Evolutionary conservation across 768 basidiomycete species (phyloP).

Genomic region (Lactarius sanguifluus): DNA sequence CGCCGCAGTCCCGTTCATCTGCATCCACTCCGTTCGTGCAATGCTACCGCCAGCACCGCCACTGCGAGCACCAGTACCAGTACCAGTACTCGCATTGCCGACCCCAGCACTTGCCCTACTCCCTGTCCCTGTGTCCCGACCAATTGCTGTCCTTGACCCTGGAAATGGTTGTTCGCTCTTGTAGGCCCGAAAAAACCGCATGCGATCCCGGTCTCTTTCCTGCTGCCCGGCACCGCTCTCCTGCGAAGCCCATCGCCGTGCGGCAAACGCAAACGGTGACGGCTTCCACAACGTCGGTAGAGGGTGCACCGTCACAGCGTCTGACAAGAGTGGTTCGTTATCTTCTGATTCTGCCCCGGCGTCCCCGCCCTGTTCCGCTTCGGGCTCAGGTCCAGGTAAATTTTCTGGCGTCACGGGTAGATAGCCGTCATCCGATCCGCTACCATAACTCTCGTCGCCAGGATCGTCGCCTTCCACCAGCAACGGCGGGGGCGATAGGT

Average conservation of each 20-base stretch:
- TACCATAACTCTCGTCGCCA: slow-evolving; percentile 18
- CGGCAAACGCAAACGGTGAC: slow-evolving; percentile 26
- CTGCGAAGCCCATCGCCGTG: slow-evolving; percentile 28
- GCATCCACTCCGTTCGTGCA: slow-evolving; percentile 19
- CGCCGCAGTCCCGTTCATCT: slow-evolving; percentile 21
- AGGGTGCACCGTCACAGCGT: slow-evolving; percentile 9
- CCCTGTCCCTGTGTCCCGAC: background rate
- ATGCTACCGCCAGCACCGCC: slow-evolving; percentile 5
- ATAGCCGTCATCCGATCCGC: slow-evolving; percentile 30
- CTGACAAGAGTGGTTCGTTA: slow-evolving; percentile 22
- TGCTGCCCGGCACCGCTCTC: slow-evolving; percentile 3
- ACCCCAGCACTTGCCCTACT: slow-evolving; percentile 10
- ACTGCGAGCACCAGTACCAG: slow-evolving; percentile 14
- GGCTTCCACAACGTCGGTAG: slow-evolving; percentile 27
- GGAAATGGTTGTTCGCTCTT: background rate
- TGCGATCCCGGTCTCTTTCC: slow-evolving; percentile 13
- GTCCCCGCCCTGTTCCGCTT: slow-evolving; percentile 8
- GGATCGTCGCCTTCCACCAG: slow-evolving; percentile 7
- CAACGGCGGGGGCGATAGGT: slow-evolving; percentile 1
- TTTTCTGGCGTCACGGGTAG: slow-evolving; percentile 31
- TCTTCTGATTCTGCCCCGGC: slow-evolving; percentile 28
- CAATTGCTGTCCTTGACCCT: background rate
- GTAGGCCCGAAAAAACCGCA: slow-evolving; percentile 19
- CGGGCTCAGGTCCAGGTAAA: slow-evolving; percentile 12
- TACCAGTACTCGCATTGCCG: slow-evolving; percentile 6